phyloP scores from a whole-genome alignment of 1,284 basidiomycete species.

The Trichosporon inkin region DNA sequence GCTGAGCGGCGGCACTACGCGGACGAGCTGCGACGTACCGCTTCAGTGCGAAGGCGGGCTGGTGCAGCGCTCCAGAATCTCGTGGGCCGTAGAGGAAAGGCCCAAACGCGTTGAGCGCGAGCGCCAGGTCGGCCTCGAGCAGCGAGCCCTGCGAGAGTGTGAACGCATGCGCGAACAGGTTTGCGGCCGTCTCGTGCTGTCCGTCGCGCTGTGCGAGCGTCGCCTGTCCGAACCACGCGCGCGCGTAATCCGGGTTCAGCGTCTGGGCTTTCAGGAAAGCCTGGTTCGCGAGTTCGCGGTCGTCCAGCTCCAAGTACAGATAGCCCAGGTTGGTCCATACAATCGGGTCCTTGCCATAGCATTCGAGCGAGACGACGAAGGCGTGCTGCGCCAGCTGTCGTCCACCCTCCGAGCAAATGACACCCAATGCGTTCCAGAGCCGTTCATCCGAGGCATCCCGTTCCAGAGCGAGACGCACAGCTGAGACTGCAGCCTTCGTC shows the following conservation, averaged over 20 bases:
- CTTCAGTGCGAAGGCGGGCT: constrained; percentile 71
- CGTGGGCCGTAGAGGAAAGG: constrained; percentile 38
- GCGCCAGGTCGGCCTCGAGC: constrained; percentile 81
- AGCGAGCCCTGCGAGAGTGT: constrained; percentile 62
- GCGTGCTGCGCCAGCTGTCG: constrained; percentile 71
- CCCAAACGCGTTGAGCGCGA: constrained; percentile 64
- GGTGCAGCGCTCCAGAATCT: constrained; percentile 55
- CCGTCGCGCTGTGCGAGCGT: constrained; percentile 69
- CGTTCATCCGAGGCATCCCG: constrained; percentile 67
- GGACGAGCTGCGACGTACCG: constrained; percentile 70
- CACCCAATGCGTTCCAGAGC: constrained; percentile 66
- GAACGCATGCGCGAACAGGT: constrained; percentile 78
- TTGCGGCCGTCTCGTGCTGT: constrained; percentile 60
- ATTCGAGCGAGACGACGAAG: constrained; percentile 82
- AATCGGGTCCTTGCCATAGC: constrained; percentile 70
- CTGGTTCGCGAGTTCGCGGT: constrained; percentile 78
- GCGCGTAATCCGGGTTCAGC: constrained; percentile 81
- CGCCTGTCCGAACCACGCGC: constrained; percentile 93
- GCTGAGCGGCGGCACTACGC: constrained; percentile 67
- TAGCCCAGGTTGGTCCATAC: constrained; percentile 89
- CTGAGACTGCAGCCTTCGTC: constrained; percentile 60
- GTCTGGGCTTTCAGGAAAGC: constrained; percentile 83
- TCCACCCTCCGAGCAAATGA: constrained; percentile 39
- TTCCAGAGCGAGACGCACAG: constrained; percentile 70
- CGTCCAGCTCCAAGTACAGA: constrained; percentile 77